phyloP scores from a whole-genome alignment of 225 moss, liverwort and hornwort species.

The Sphagnum tenellum region DNA sequence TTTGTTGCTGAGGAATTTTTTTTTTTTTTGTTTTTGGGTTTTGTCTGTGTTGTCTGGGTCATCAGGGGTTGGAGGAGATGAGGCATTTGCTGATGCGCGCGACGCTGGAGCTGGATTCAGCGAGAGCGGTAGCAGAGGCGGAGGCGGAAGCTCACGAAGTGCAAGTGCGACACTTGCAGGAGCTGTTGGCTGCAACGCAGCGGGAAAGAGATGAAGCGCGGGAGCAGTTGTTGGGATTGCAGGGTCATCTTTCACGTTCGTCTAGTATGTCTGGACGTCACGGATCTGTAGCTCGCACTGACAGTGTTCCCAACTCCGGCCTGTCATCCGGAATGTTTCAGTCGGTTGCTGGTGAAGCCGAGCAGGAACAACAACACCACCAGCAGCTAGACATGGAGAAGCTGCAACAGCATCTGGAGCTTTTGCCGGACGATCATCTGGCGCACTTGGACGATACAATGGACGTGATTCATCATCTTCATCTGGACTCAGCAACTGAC shows the following conservation, averaged over 20 bases:
- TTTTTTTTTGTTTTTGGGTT: background rate
- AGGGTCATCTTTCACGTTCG: constrained; percentile 43
- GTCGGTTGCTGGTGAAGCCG: constrained; percentile 11
- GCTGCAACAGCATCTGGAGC: constrained; percentile 63
- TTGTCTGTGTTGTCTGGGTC: background rate
- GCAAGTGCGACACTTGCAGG: constrained; percentile 78
- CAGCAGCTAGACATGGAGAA: constrained; percentile 18
- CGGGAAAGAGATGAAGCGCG: constrained; percentile 78
- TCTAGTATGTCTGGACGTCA: constrained; percentile 32
- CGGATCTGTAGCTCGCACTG: constrained; percentile 13
- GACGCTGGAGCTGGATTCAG: constrained; percentile 56
- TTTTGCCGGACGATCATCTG: constrained; percentile 50
- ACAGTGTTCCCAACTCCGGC: constrained; percentile 16
- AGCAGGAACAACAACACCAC: constrained; percentile 21
- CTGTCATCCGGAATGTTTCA: too few species aligned
- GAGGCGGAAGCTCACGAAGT: constrained; percentile 63
- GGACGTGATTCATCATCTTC: constrained; percentile 28
- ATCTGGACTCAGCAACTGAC: constrained; percentile 1
- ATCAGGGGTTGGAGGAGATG: constrained; percentile 61
- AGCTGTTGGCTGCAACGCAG: constrained; percentile 43
- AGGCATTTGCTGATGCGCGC: constrained; percentile 54
- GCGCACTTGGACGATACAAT: constrained; percentile 32
- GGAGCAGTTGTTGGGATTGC: constrained; percentile 54
- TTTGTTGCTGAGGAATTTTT: too few species aligned
- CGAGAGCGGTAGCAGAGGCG: constrained; percentile 47